Evolutionary conservation across 306 rosid genomes (phyloP).

Genomic region (Erythrophleum fordii): DNA sequence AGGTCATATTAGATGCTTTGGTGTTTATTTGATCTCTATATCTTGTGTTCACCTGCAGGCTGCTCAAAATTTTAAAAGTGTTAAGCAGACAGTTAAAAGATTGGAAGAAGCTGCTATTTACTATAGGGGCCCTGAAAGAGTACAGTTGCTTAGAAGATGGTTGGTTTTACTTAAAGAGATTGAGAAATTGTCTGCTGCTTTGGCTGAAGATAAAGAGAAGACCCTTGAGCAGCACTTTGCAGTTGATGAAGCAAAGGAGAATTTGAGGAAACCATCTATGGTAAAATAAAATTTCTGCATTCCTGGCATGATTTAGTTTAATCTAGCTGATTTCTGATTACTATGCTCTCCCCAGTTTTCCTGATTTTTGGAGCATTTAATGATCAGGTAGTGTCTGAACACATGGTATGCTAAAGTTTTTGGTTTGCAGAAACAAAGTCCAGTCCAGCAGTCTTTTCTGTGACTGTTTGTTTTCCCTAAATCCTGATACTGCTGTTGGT

Average conservation of each 20-base stretch:
- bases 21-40: background rate
- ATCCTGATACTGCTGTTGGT: background rate
- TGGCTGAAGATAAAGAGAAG: constrained; percentile 58
- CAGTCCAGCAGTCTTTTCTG: constrained; percentile 3
- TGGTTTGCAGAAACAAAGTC: background rate
- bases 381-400: constrained; percentile 16
- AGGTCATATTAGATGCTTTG: background rate
- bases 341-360: background rate
- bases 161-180: constrained; percentile 78
- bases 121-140: constrained; percentile 76
- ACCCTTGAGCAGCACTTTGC: constrained; percentile 56
- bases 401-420: constrained; percentile 15
- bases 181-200: constrained; percentile 52
- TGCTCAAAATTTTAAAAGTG: constrained; percentile 70
- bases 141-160: constrained; percentile 81
- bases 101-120: constrained; percentile 91
- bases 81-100: constrained; percentile 62
- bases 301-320: constrained; percentile 10
- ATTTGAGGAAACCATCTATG: constrained; percentile 66
- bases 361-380: background rate
- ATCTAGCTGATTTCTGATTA: background rate
- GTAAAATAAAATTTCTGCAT: constrained; percentile 46
- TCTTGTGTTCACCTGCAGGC: constrained; percentile 50
- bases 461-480: constrained; percentile 3
- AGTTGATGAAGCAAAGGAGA: constrained; percentile 66